phyloP scores from a whole-genome alignment of 1,284 basidiomycete species.

The Ceratobasidium sp. region DNA sequence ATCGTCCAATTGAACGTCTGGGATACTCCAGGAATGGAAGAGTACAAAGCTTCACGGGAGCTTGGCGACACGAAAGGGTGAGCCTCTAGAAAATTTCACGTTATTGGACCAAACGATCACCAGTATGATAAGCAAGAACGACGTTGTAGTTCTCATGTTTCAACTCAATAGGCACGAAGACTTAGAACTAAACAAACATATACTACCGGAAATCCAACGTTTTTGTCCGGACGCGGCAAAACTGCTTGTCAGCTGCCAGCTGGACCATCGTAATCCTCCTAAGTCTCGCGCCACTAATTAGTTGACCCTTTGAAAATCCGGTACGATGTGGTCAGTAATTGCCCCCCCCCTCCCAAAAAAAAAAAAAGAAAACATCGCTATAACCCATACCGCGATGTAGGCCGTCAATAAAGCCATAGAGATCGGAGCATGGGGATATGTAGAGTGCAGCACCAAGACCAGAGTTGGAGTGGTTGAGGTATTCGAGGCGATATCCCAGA shows the following conservation, averaged over 20 bases:
- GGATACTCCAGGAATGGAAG: neutral
- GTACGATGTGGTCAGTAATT: neutral
- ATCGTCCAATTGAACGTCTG: neutral
- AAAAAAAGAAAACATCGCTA: neutral
- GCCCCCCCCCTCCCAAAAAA: too few relatives aligned
- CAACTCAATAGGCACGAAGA: neutral
- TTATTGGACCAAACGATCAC: neutral
- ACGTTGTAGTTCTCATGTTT: neutral
- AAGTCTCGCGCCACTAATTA: neutral
- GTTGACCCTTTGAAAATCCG: neutral
- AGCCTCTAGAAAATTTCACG: too few relatives aligned
- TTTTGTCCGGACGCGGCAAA: neutral
- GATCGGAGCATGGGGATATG: neutral
- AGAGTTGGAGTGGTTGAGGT: neutral
- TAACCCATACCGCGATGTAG: neutral
- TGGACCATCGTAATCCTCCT: neutral
- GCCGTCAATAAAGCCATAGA: neutral
- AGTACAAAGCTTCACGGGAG: neutral
- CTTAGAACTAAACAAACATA: neutral
- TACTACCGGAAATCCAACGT: neutral
- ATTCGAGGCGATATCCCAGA: neutral
- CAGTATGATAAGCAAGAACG: neutral
- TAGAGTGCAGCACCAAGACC: neutral
- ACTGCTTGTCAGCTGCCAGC: neutral
- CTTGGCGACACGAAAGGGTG: neutral